Conservation (phyloP, 345 rosid genomes). For the Alliaria petiolata region DNA sequence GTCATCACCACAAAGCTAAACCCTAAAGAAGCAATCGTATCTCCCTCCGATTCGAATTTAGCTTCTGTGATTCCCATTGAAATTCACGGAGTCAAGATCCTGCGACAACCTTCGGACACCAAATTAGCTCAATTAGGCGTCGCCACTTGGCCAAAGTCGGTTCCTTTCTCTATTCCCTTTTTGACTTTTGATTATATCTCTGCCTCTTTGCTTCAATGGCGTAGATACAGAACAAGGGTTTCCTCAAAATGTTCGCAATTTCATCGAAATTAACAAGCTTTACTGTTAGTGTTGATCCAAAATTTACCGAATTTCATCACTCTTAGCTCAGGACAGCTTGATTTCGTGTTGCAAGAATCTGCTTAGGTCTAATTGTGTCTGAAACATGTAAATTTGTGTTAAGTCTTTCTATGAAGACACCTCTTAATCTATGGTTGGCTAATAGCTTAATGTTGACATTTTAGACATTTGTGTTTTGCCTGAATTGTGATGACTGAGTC, state of each 20-base stretch:
- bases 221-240: not conserved
- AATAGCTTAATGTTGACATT: not conserved
- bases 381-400: not conserved
- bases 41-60: not conserved
- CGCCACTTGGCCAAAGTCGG: conserved; percentile 30
- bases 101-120: conserved; percentile 10
- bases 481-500: not conserved
- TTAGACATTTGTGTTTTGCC: not conserved
- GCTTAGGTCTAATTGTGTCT: not conserved
- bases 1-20: conserved; percentile 24
- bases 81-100: conserved; percentile 33
- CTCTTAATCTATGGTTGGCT: too few species aligned
- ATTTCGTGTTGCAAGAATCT: not conserved
- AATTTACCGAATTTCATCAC: not conserved
- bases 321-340: not conserved
- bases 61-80: not conserved
- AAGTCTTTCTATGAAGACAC: too few species aligned
- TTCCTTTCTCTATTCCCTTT: conserved; percentile 1
- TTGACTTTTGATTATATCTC: not conserved
- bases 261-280: not conserved
- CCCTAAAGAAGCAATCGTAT: conserved; percentile 9
- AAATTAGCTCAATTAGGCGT: conserved; percentile 28
- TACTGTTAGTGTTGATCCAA: not conserved
- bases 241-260: not conserved
- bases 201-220: not conserved